Evolutionary conservation across 352 stramenopile genomes (phyloP), one percentile per base, ranked within the genome.

Genomic region (Phytopythium aichiense): DNA sequence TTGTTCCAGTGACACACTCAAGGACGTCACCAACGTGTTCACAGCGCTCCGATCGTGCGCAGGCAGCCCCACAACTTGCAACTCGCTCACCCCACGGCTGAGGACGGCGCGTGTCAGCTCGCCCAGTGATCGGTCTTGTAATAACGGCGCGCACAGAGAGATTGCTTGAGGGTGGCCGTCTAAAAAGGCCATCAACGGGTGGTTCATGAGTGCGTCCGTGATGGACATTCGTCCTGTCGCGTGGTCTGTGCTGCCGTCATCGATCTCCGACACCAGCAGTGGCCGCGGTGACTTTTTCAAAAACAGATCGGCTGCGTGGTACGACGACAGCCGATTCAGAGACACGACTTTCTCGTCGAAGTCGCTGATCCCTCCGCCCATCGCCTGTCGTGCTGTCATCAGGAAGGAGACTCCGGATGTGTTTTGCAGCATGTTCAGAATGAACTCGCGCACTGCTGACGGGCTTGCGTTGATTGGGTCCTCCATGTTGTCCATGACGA

Each of bases 401-500:
- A 93, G 40, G 62, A 93, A 85, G 13, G 78, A 76, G 25, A 91
- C 61, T 5, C 75, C 67, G 5, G 81, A 74, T 0, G 76, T 89
- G 35, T 76, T 83, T 52, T 89, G 80, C 16, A 93, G 69, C 43
- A 93, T 52, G 20, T 88, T 72, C 18, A 91, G 53, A 33, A 93
- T 46, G 37, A 89, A 91, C 20, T 88, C 72, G 13, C 78, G 78
- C 22, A 85, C 72, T n/a, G 65, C 53, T 4, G 77, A 71, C 5
- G 79, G 79, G 16, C 83, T 85, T 1, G 83, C 76, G 56, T 89
- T 89, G 64, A 88, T 84, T 25, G 81, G 80, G 53, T 93, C 84
- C 60, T 93, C 81, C 78, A 91, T 89, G 67, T 93, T 91, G 71
- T 93, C 84, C 68, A 93, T 73, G 40, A 93, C 76, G 18, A 93